phyloP scores from a whole-genome alignment of 108 stramenopile genomes.

The Chaetoceros muelleri region DNA sequence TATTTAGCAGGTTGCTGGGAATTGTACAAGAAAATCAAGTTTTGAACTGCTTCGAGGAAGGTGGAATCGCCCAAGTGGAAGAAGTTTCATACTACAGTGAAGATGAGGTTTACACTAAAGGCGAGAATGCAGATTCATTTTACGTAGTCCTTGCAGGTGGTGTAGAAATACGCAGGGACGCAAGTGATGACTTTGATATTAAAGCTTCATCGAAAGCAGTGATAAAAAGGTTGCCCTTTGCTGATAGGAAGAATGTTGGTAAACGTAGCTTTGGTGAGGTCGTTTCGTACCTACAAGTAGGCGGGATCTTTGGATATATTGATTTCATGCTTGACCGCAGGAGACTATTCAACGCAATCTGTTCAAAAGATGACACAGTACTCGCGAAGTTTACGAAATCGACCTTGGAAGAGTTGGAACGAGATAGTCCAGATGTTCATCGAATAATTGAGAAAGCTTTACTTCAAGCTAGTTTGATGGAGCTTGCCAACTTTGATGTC shows the following conservation, averaged over 20 bases:
- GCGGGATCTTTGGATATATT: slow-evolving; percentile 71
- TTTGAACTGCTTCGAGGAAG: slow-evolving; percentile 32
- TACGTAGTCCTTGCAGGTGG: slow-evolving; percentile 61
- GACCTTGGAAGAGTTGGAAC: slow-evolving; percentile 34
- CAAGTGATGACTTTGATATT: too few relatives aligned
- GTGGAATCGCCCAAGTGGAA: slow-evolving; percentile 47
- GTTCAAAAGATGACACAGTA: slow-evolving; percentile 40
- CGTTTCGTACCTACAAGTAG: slow-evolving; percentile 32
- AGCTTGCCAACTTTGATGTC: slow-evolving; percentile 41
- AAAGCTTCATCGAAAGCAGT: too few relatives aligned
- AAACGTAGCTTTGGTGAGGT: slow-evolving; percentile 7
- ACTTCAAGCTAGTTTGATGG: slow-evolving; percentile 47
- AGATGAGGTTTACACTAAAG: slow-evolving; percentile 36
- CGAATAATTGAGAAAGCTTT: slow-evolving; percentile 57
- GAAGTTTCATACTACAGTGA: slow-evolving; percentile 27
- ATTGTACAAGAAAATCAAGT: slow-evolving; percentile 29
- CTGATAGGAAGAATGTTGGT: slow-evolving; percentile 12
- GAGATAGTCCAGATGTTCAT: slow-evolving; percentile 44
- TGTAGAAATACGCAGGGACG: slow-evolving; percentile 43
- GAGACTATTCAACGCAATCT: slow-evolving; percentile 47
- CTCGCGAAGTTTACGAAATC: slow-evolving; percentile 54
- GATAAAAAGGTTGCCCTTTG: slow-evolving; percentile 3
- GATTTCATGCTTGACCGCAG: slow-evolving; percentile 65
- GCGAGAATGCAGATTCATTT: slow-evolving; percentile 51
- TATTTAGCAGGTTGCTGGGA: background rate